A percentile compares a stretch with the other conserved stretches of the same genome.
phyloP scores from a whole-genome alignment of 305 asterid species.

The Lippia alba region DNA sequence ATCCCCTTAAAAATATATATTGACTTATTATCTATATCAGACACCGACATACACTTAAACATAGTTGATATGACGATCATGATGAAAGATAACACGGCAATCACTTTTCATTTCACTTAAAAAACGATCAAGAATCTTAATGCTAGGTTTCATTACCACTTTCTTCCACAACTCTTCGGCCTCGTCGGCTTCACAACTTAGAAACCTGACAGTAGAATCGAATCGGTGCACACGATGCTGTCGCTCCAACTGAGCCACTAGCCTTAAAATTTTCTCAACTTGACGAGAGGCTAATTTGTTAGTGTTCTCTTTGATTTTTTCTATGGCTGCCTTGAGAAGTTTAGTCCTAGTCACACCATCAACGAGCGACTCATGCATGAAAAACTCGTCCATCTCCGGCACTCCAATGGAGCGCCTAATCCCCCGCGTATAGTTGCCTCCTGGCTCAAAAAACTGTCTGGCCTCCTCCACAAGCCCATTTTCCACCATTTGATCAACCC shows the following conservation, averaged over 20 bases:
- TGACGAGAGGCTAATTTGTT: constrained; percentile 39
- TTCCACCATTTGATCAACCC: constrained; percentile 55
- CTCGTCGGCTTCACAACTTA: constrained; percentile 8
- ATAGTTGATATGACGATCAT: too few relatives aligned
- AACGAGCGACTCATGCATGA: constrained; percentile 17
- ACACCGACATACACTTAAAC: too few relatives aligned
- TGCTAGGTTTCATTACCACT: constrained; percentile 29
- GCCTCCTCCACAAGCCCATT: constrained; percentile 50
- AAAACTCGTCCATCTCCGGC: constrained; percentile 45
- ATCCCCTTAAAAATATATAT: too few relatives aligned
- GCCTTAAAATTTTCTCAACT: constrained; percentile 38
- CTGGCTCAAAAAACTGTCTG: constrained; percentile 33
- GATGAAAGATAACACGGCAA: too few relatives aligned
- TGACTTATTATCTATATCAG: too few relatives aligned
- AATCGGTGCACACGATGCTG: constrained; percentile 31
- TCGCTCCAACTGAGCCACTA: constrained; percentile 35
- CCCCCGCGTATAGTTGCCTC: constrained; percentile 39
- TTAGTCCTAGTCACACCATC: constrained; percentile 20
- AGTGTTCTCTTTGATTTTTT: constrained; percentile 41
- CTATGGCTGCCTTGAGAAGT: constrained; percentile 38
- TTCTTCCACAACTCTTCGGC: constrained; percentile 37
- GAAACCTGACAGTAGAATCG: constrained; percentile 45
- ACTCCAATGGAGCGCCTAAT: constrained; percentile 47
- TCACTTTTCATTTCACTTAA: neutral
- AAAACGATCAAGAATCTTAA: constrained; percentile 29